Conservation (phyloP, 2,329 filamentous ascomycete genomes). For the Cordyceps militaris region DNA sequence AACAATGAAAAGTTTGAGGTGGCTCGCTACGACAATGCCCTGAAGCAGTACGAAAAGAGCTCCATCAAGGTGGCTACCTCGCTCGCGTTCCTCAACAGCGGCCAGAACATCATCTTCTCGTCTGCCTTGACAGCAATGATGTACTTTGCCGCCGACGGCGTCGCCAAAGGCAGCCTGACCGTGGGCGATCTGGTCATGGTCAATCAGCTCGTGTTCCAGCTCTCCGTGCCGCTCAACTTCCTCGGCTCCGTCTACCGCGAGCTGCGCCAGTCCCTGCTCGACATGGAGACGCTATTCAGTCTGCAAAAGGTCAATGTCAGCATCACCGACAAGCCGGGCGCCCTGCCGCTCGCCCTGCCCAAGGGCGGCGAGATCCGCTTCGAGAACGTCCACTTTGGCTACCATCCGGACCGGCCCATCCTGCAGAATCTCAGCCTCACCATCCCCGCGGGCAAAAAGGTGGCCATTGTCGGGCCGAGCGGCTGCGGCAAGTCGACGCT, state of each 20-base stretch:
- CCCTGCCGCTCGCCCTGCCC: conserved; percentile 63
- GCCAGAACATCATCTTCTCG: conserved; percentile 96
- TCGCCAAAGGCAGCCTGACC: conserved; percentile 72
- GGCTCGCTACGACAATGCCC: conserved; percentile 76
- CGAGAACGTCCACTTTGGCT: conserved; percentile 91
- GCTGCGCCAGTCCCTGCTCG: conserved; percentile 84
- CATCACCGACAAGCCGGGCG: conserved; percentile 70
- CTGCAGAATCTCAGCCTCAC: conserved; percentile 77
- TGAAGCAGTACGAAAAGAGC: conserved; percentile 81
- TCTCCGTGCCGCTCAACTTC: conserved; percentile 95
- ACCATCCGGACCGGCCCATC: conserved; percentile 80
- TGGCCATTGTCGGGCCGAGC: conserved; percentile 89
- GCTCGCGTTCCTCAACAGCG: conserved; percentile 83
- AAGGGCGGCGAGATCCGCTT: conserved; percentile 86
- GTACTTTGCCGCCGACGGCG: conserved; percentile 89
- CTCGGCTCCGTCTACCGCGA: conserved; percentile 97
- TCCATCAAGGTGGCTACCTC: conserved; percentile 97
- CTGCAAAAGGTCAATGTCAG: conserved; percentile 92
- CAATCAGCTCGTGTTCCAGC: conserved; percentile 96
- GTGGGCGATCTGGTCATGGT: conserved; percentile 98
- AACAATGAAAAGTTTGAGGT: conserved; percentile 98
- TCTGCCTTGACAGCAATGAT: conserved; percentile 93
- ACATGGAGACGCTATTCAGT: conserved; percentile 98
- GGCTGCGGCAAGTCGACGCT: conserved; percentile 96
- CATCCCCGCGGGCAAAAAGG: conserved; percentile 92